Evolutionary conservation across 2,329 filamentous ascomycete species (phyloP), one percentile per base, ranked within the genome.

Genomic region (Fusarium concolor): DNA sequence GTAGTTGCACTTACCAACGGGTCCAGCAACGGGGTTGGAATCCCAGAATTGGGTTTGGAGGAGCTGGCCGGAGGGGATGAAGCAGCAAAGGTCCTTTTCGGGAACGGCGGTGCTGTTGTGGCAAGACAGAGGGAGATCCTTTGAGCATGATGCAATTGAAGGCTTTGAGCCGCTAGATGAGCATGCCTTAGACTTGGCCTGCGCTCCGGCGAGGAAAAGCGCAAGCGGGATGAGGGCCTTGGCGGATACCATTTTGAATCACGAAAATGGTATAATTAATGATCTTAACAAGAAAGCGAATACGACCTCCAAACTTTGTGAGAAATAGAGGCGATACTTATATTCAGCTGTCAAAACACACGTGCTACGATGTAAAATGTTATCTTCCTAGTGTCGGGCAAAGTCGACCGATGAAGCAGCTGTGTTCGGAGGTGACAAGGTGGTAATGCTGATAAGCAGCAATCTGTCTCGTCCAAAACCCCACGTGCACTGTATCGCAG

Each of bases 1-100:
- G 6, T 5, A 9, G 3, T 6, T 41, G 12, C 2, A 56, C 59
- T 44, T 28, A 74, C 75, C 69, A 14, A 68, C 55, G 3, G 92
- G 90, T 0, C 92, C 90, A 5, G 87, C 85, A 2, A 84, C 81
- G 2, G 90, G 90, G 59, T 85, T 76, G 1, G 87, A 86, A 74
- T 94, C 91, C 91, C 91, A 94, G 79, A 94, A 93, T 72, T 94
- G 91, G 3, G 92, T 93, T 77, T 88, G 87, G 6, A 93, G 83
- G 43, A 94, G 79, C 65, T 92, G 86, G 10, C 92, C 92, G 6
- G 90, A 88, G 0, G 91, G 91, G 22, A 87, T 83, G 81, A 93
- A 91, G 79, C 92, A 94, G 81, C 92, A 94, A 9, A 89, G 85
- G 73, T 93, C 83, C 50, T 83, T 76, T 5, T 11, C 29, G 29